Evolutionary conservation across 768 basidiomycete species (phyloP).

Genomic region (Suillus fuscotomentosus): DNA sequence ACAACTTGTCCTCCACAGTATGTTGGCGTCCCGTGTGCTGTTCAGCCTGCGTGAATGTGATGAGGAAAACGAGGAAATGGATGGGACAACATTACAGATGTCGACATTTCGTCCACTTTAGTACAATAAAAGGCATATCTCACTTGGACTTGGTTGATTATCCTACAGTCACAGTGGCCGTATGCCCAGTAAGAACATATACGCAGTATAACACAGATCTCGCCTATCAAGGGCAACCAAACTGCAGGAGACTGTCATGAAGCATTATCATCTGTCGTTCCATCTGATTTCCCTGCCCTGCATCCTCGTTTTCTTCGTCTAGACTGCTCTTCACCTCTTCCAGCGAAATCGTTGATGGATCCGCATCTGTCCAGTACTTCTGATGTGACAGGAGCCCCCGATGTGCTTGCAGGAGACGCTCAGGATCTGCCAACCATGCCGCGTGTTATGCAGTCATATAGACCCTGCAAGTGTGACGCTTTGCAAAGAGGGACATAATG

Average conservation of each 20-base stretch:
- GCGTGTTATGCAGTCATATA: no score
- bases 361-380: slow-evolving; percentile 2
- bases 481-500: no score
- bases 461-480: no score
- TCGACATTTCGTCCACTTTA: neutral
- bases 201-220: no score
- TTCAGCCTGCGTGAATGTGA: neutral
- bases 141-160: neutral
- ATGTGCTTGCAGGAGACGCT: neutral
- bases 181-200: no score
- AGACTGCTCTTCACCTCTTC: neutral
- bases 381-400: no score
- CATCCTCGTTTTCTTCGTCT: neutral
- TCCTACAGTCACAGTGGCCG: no score
- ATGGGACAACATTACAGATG: neutral
- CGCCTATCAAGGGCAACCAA: no score
- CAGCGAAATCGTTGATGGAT: neutral
- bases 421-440: slow-evolving; percentile 3
- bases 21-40: neutral
- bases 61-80: no score
- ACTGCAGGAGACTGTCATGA: neutral
- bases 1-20: neutral
- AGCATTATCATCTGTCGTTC: neutral
- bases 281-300: neutral
- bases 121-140: neutral